Conservation (phyloP, 208 protist species). For the Acanthamoeba rhysodes region DNA sequence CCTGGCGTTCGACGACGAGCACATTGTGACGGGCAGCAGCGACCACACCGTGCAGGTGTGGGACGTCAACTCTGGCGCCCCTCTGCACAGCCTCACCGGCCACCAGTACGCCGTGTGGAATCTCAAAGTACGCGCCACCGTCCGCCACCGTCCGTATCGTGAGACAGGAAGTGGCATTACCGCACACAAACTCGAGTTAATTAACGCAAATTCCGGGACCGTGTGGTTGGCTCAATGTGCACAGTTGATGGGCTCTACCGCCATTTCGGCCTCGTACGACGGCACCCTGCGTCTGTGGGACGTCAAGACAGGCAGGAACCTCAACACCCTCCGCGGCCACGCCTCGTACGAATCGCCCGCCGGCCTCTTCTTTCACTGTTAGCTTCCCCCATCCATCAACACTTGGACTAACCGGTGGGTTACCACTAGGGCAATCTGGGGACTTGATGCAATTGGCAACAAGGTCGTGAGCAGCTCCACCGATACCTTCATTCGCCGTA, state of each 20-base stretch:
- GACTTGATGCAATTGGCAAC: neutral
- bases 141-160: neutral
- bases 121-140: neutral
- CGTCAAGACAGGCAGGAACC: slow-evolving; percentile 18
- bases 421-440: slow-evolving; percentile 55
- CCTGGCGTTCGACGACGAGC: slow-evolving; percentile 26
- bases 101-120: slow-evolving; percentile 75
- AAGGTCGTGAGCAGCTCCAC: slow-evolving; percentile 66
- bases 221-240: neutral
- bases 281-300: slow-evolving; percentile 60
- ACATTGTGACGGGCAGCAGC: slow-evolving; percentile 50
- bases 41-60: slow-evolving; percentile 63
- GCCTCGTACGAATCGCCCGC: neutral
- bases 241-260: neutral
- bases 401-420: neutral
- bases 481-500: slow-evolving; percentile 71
- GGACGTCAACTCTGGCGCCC: neutral
- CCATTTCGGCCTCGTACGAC: slow-evolving; percentile 72
- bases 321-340: slow-evolving; percentile 51
- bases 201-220: neutral
- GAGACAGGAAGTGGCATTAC: neutral
- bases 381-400: too few species aligned
- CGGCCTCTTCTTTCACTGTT: neutral
- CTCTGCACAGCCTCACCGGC: slow-evolving; percentile 7
- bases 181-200: neutral